Evolutionary conservation across 768 basidiomycete genomes (phyloP).

Genomic region (Lentinula detonsa): DNA sequence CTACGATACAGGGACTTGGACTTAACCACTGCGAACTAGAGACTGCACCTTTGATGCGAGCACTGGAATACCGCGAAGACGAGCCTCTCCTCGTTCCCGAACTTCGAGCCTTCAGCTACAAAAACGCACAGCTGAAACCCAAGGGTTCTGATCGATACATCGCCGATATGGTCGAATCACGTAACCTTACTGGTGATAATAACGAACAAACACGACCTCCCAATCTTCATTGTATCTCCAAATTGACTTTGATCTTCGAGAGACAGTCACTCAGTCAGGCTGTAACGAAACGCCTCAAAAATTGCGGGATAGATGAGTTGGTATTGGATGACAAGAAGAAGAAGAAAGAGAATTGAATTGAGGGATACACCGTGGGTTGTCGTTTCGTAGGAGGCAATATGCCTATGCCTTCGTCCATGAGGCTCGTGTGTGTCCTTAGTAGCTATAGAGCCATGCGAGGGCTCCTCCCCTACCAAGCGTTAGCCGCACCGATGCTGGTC

Average conservation of each 20-base stretch:
- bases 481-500: not conserved
- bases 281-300: not conserved
- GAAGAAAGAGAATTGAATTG: not conserved
- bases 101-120: not conserved
- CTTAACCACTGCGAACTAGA: not conserved
- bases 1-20: not conserved
- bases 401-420: not conserved
- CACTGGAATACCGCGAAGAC: not conserved
- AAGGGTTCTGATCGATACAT: not conserved
- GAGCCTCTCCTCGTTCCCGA: not conserved
- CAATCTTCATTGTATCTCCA: not conserved
- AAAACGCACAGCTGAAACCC: not conserved
- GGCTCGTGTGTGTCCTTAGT: not conserved
- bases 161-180: not conserved
- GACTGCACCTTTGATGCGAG: not conserved
- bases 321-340: not conserved
- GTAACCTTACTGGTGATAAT: not conserved
- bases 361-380: not conserved
- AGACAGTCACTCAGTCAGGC: not conserved
- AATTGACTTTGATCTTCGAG: not conserved
- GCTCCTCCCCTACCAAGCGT: not conserved
- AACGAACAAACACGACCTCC: not conserved
- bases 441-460: not conserved
- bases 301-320: not conserved
- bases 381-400: not conserved